phyloP scores from a whole-genome alignment of 345 rosid species.

The Dimocarpus longan region DNA sequence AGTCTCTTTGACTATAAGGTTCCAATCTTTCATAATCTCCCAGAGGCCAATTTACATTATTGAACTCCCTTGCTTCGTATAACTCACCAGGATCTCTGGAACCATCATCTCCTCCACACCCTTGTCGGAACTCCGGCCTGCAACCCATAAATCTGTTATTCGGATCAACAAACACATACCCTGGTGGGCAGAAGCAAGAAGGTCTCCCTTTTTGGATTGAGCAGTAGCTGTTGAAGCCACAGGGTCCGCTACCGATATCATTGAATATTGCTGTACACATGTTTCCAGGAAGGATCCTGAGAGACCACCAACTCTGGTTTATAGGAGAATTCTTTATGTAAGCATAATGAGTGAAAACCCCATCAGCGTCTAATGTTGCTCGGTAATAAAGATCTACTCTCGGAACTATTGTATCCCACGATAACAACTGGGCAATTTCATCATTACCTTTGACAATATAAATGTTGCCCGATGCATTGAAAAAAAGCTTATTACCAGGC shows the following conservation, averaged over 20 bases:
- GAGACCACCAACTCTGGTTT: background rate
- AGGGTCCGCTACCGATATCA: slow-evolving; percentile 17
- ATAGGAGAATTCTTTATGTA: slow-evolving; percentile 14
- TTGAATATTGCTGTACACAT: slow-evolving; percentile 10
- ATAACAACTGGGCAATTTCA: background rate
- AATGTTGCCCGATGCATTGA: slow-evolving; percentile 25
- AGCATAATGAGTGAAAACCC: slow-evolving; percentile 28
- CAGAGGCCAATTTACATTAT: background rate
- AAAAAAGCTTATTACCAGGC: slow-evolving; percentile 19
- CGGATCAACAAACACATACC: slow-evolving; percentile 21
- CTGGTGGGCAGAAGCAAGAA: slow-evolving; percentile 26
- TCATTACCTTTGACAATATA: slow-evolving; percentile 4
- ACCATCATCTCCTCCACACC: slow-evolving; percentile 21
- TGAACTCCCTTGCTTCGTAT: slow-evolving; percentile 5
- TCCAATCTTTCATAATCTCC: slow-evolving; percentile 20
- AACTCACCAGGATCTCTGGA: slow-evolving; percentile 21
- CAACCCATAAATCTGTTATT: slow-evolving; percentile 12
- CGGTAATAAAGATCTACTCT: slow-evolving; percentile 20
- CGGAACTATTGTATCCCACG: background rate
- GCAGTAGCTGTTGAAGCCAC: slow-evolving; percentile 38
- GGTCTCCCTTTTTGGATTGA: slow-evolving; percentile 15
- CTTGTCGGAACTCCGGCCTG: slow-evolving; percentile 18
- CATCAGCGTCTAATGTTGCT: slow-evolving; percentile 33
- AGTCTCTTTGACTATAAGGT: slow-evolving; percentile 13
- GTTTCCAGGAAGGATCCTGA: background rate